Evolutionary conservation across 2,329 filamentous ascomycete species (phyloP).

Genomic region (Penicillium sp.): DNA sequence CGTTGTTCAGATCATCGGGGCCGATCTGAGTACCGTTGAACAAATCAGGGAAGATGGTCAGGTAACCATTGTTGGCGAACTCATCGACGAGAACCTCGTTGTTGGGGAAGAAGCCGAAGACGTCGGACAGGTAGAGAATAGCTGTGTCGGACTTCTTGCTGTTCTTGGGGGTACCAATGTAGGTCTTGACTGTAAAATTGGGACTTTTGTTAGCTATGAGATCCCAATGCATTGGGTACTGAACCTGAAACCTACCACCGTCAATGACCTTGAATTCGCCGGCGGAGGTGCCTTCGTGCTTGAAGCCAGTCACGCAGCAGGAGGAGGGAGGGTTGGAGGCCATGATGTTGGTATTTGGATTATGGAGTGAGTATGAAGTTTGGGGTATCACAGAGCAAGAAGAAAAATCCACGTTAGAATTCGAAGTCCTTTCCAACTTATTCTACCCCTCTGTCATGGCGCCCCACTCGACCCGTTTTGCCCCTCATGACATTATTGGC

Average conservation of each 20-base stretch:
- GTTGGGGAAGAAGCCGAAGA: conserved; percentile 62
- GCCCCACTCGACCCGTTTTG: conserved; percentile 12
- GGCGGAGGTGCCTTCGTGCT: conserved; percentile 51
- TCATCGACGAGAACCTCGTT: conserved; percentile 70
- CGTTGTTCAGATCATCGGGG: conserved; percentile 50
- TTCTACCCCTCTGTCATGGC: conserved; percentile 3
- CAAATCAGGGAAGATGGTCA: conserved; percentile 67
- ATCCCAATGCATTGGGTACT: not conserved
- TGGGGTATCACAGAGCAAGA: not conserved
- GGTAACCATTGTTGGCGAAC: conserved; percentile 71
- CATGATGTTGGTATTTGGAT: conserved; percentile 39
- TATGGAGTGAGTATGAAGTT: not conserved
- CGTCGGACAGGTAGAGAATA: conserved; percentile 58
- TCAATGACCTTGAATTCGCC: conserved; percentile 51
- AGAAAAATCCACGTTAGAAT: not conserved
- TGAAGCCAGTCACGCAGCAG: conserved; percentile 52
- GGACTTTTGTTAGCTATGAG: not conserved
- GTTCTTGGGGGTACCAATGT: conserved; percentile 55
- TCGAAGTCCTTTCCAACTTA: not conserved
- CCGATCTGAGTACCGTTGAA: conserved; percentile 66
- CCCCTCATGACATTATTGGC: not conserved
- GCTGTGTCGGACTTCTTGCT: conserved; percentile 54
- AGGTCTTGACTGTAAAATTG: conserved; percentile 50
- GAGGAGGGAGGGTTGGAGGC: conserved; percentile 51
- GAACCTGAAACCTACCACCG: conserved; percentile 37